These are phyloP conservation scores for Kodamaea nitidulidarum DNA, from an alignment of 805 yeast species.

Conservation along the genomic window DNA sequence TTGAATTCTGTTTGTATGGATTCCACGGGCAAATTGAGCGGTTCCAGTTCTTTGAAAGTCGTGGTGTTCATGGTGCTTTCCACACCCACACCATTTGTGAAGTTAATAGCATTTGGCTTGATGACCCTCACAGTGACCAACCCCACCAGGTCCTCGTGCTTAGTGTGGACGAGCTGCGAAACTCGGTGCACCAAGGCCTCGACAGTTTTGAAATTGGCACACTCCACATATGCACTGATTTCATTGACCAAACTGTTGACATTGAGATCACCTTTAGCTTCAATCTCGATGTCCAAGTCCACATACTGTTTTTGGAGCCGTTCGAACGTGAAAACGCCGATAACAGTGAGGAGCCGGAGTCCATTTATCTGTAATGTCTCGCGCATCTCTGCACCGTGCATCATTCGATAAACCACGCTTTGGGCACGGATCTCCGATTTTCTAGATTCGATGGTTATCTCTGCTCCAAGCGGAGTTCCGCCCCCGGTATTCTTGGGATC, in stretches of 20 bases:
- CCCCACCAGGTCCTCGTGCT: constrained; percentile 27
- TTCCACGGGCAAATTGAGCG: constrained; percentile 12
- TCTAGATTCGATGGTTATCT: constrained; percentile 39
- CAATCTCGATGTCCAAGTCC: constrained; percentile 47
- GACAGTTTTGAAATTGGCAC: constrained; percentile 82
- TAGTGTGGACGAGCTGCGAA: constrained; percentile 51
- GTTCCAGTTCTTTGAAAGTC: constrained; percentile 32
- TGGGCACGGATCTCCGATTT: constrained; percentile 60
- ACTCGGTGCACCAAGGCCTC: constrained; percentile 83
- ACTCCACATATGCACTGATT: constrained; percentile 61
- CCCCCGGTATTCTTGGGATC: constrained; percentile 46
- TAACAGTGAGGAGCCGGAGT: constrained; percentile 64
- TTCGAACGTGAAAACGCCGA: constrained; percentile 93
- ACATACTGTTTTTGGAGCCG: constrained; percentile 78
- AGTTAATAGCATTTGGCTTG: constrained; percentile 85
- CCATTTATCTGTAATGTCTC: constrained; percentile 41
- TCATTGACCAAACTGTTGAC: constrained; percentile 38
- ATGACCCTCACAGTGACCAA: constrained; percentile 58
- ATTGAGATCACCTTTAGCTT: constrained; percentile 14
- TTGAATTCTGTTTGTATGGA: constrained; percentile 7
- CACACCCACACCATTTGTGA: constrained; percentile 89
- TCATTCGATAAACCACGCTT: constrained; percentile 34
- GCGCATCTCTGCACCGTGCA: constrained; percentile 13
- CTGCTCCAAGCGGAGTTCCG: constrained; percentile 26
- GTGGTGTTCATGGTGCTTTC: constrained; percentile 49